Conservation (phyloP, 2,329 filamentous ascomycete species). For the Aspergillus novofumigatus region DNA sequence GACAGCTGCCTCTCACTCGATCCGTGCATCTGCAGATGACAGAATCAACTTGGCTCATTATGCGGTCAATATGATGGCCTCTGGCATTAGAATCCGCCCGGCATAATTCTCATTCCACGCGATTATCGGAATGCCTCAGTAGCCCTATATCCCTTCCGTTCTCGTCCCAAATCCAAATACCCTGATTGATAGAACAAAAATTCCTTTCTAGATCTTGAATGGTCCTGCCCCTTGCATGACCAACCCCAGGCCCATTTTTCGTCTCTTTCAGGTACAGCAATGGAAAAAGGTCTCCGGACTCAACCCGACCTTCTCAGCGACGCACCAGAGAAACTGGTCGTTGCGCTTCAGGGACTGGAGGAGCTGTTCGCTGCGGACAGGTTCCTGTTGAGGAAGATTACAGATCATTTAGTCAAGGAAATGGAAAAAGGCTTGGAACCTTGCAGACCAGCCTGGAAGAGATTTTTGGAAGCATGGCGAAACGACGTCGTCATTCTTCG, state of each 20-base stretch:
- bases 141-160: neutral
- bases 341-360: constrained; percentile 60
- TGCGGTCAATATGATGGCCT: neutral
- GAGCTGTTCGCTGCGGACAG: constrained; percentile 74
- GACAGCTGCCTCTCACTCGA: neutral
- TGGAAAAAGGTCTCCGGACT: neutral
- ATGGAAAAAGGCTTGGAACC: constrained; percentile 66
- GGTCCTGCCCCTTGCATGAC: neutral
- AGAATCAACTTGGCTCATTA: neutral
- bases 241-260: neutral
- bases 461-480: neutral
- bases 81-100: neutral
- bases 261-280: neutral
- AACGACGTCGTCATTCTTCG: neutral
- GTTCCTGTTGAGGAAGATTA: constrained; percentile 81
- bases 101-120: neutral
- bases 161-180: neutral
- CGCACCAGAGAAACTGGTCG: neutral
- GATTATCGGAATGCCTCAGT: neutral
- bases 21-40: neutral
- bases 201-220: neutral
- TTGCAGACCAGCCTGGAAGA: neutral
- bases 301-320: neutral
- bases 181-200: neutral
- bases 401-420: constrained; percentile 82